These are phyloP conservation scores for Prunus kanzakura DNA, from an alignment of 306 rosid genomes.

Conservation along the genomic window DNA sequence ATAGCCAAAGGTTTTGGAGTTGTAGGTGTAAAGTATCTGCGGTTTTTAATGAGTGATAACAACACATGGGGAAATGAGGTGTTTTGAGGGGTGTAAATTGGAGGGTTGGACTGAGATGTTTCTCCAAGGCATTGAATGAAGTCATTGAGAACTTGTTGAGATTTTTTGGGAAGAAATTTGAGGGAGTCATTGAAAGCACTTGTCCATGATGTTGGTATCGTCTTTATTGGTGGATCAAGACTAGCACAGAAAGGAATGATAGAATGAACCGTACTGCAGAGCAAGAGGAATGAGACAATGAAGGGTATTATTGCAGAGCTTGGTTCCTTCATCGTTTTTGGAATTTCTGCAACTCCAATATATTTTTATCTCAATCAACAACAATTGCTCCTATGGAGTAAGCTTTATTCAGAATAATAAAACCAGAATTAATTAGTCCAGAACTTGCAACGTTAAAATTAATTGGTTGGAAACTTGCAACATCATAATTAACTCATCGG, in stretches of 20 bases:
- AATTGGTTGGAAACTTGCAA: background rate
- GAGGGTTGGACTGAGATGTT: conserved; percentile 2
- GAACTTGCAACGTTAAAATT: background rate
- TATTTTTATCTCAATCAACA: background rate
- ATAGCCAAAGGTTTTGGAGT: conserved; percentile 34
- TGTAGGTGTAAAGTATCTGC: conserved; percentile 6
- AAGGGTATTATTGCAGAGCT: background rate
- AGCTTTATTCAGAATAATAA: too few species aligned
- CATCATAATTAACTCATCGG: background rate
- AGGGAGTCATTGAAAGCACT: background rate
- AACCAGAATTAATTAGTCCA: background rate
- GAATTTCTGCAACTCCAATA: background rate
- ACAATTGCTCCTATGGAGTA: background rate
- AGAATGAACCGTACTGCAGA: background rate
- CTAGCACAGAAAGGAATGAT: background rate
- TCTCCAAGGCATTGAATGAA: conserved; percentile 14
- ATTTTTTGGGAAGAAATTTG: background rate
- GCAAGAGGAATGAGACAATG: background rate
- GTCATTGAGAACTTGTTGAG: background rate
- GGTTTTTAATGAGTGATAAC: conserved; percentile 20
- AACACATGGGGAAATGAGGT: conserved; percentile 16
- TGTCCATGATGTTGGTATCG: background rate
- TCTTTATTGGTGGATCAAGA: background rate
- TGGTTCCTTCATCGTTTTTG: background rate
- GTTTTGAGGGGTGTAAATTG: conserved; percentile 18